These are phyloP conservation scores for Rhodotorula sp. DNA, from an alignment of 1,284 basidiomycete genomes.

Conservation along the genomic window DNA sequence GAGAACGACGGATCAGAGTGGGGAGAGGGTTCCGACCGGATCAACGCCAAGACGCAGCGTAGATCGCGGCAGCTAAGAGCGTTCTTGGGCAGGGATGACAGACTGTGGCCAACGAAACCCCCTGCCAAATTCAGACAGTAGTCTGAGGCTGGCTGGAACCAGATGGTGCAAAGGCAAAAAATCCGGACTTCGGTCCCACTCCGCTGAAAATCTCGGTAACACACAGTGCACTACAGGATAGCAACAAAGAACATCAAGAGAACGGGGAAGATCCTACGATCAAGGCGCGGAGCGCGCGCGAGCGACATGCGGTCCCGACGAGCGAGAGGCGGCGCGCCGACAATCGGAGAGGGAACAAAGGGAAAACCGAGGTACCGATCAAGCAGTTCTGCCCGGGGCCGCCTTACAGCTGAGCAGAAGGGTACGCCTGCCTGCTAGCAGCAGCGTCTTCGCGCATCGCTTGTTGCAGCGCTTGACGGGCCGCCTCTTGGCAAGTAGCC, in stretches of 20 bases:
- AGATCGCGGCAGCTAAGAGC: too few species aligned
- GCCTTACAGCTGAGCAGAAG: constrained; percentile 7
- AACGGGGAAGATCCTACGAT: too few species aligned
- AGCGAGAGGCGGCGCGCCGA: too few species aligned
- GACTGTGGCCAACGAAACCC: too few species aligned
- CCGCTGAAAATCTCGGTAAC: not conserved
- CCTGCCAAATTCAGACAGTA: too few species aligned
- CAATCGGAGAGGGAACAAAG: too few species aligned
- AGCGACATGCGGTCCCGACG: not conserved
- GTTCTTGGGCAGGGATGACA: too few species aligned
- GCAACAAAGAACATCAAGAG: not conserved
- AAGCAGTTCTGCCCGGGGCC: not conserved
- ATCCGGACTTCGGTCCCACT: not conserved
- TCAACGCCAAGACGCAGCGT: too few species aligned
- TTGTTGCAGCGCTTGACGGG: constrained; percentile 25
- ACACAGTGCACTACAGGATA: not conserved
- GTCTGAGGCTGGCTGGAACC: too few species aligned
- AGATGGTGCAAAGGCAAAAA: too few species aligned
- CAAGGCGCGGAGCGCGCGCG: not conserved
- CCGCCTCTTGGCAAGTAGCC: constrained; percentile 40
- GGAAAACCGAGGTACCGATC: not conserved
- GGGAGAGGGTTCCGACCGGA: too few species aligned
- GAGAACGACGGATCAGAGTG: too few species aligned
- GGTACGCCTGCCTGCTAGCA: constrained; percentile 12
- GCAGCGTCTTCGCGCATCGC: constrained; percentile 37